These are phyloP conservation scores for Passiflora organensis DNA, from an alignment of 345 rosid species.

Conservation along the genomic window DNA sequence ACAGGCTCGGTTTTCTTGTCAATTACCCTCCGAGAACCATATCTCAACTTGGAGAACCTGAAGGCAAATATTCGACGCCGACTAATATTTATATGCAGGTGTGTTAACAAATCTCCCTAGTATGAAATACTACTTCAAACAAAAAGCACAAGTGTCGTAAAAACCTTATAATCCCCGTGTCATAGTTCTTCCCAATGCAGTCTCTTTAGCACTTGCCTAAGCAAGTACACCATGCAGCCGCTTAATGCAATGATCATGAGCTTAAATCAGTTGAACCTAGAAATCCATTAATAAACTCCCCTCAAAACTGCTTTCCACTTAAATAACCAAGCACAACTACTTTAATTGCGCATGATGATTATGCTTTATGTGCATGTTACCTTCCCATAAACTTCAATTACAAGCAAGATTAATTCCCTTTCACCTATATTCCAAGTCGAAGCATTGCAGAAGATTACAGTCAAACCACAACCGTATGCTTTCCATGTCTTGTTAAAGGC, in stretches of 20 bases:
- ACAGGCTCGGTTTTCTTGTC: too few relatives aligned
- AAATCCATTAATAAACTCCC: neutral
- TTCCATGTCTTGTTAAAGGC: constrained; percentile 3
- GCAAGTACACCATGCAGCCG: too few relatives aligned
- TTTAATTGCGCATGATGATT: neutral
- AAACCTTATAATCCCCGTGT: neutral
- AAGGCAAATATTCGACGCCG: too few relatives aligned
- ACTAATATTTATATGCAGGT: too few relatives aligned
- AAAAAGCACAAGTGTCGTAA: too few relatives aligned
- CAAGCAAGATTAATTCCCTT: neutral
- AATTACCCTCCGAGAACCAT: too few relatives aligned
- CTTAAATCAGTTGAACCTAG: neutral
- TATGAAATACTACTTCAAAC: too few relatives aligned
- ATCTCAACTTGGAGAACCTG: too few relatives aligned
- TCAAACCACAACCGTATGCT: neutral
- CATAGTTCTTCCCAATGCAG: neutral
- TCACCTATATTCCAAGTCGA: neutral
- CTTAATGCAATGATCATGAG: too few relatives aligned
- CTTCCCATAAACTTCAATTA: constrained; percentile 10
- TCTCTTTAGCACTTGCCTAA: neutral
- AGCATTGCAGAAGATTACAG: neutral
- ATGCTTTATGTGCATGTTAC: neutral
- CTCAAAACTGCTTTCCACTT: neutral
- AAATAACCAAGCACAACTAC: neutral
- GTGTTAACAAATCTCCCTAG: too few relatives aligned